Conservation (phyloP, 805 yeast species). For the Myxozyma neotropica region DNA sequence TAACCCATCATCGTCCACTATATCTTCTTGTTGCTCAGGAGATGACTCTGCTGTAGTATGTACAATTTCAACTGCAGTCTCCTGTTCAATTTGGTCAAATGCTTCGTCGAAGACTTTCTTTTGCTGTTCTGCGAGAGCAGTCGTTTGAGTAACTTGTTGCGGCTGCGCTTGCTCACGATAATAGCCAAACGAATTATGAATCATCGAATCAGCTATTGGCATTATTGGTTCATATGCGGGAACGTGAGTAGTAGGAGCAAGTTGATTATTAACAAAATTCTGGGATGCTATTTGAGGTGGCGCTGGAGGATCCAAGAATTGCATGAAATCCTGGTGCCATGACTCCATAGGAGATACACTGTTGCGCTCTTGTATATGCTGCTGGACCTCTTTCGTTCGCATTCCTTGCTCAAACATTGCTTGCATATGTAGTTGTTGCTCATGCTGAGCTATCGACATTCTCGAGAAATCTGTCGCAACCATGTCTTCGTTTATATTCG, state of each 20-base stretch:
- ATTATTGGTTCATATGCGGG: neutral
- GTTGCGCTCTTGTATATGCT: neutral
- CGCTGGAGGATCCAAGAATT: conserved; percentile 14
- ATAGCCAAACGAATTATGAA: neutral
- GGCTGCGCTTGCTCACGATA: neutral
- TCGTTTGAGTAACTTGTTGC: neutral
- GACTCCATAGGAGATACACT: neutral
- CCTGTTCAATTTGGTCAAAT: conserved; percentile 16
- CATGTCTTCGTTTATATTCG: neutral
- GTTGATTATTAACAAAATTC: neutral
- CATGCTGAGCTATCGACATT: conserved; percentile 9
- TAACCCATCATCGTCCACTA: conserved; percentile 31
- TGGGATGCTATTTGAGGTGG: neutral
- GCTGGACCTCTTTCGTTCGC: neutral
- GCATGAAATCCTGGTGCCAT: conserved; percentile 30
- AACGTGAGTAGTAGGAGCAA: neutral
- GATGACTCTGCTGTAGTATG: neutral
- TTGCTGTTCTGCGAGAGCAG: conserved; percentile 3
- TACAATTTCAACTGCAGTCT: neutral
- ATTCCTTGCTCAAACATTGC: conserved; percentile 1
- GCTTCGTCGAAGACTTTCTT: conserved; percentile 12
- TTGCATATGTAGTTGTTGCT: conserved; percentile 8
- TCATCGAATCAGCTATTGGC: neutral
- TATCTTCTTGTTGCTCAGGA: neutral
- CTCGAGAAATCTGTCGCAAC: conserved; percentile 12